phyloP scores from a whole-genome alignment of 495 filamentous ascomycete genomes.

The Hyaloscypha hepaticicola region DNA sequence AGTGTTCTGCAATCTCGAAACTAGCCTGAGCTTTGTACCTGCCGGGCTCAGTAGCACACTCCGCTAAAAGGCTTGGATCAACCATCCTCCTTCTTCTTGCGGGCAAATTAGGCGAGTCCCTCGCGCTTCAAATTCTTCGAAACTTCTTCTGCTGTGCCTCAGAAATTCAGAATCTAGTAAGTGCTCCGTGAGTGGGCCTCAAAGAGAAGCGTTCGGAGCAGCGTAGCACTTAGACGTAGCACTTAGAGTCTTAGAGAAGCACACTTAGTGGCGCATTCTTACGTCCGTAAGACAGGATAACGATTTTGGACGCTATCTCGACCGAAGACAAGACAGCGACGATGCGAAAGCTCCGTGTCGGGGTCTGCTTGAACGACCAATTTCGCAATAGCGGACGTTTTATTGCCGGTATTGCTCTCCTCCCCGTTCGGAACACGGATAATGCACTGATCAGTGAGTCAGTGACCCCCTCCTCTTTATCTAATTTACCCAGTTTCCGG shows the following conservation, averaged over 20 bases:
- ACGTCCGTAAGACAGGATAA: background rate
- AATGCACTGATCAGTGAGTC: background rate
- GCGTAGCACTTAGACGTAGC: too few relatives aligned
- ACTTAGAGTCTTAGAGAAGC: too few relatives aligned
- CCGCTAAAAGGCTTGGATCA: constrained; percentile 8
- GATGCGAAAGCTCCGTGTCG: background rate
- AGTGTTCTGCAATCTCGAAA: constrained; percentile 5
- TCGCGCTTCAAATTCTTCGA: background rate
- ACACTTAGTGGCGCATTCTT: background rate
- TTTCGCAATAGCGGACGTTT: background rate
- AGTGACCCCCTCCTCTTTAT: constrained; percentile 7
- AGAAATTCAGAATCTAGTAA: background rate
- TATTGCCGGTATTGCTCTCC: background rate
- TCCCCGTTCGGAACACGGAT: background rate
- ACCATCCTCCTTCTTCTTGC: constrained; percentile 18
- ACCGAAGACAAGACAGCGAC: too few relatives aligned
- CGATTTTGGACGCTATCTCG: background rate
- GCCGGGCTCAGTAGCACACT: background rate
- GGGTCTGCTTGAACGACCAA: background rate
- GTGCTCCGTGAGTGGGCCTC: background rate
- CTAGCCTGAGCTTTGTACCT: too few relatives aligned
- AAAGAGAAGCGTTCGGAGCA: too few relatives aligned
- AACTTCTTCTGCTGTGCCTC: constrained; percentile 3
- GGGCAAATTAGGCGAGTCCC: constrained; percentile 24
- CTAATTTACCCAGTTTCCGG: constrained; percentile 23